These are phyloP conservation scores for Epichloe brachyelytri DNA, from an alignment of 2,329 filamentous ascomycete species.

Conservation along the genomic window DNA sequence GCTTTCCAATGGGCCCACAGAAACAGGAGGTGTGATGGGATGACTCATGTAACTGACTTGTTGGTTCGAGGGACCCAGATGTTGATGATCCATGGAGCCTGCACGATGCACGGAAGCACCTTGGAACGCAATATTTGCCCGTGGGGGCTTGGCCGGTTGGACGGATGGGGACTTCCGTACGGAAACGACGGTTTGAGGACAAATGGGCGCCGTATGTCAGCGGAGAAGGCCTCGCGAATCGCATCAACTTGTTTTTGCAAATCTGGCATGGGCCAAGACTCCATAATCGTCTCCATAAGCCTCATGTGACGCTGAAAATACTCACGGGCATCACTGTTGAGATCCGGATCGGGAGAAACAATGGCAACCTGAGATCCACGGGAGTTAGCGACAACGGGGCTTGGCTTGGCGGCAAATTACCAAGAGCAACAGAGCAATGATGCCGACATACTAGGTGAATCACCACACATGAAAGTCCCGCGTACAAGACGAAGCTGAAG, in stretches of 20 bases:
- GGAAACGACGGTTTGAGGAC: conserved; percentile 80
- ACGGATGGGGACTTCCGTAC: conserved; percentile 63
- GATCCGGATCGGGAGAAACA: conserved; percentile 80
- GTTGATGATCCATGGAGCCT: conserved; percentile 40
- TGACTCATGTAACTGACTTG: conserved; percentile 54
- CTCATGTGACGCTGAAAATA: conserved; percentile 93
- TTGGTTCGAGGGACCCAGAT: conserved; percentile 33
- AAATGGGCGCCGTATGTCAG: conserved; percentile 72
- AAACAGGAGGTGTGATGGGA: conserved; percentile 71
- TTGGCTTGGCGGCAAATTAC: conserved; percentile 1
- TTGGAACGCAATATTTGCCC: conserved; percentile 33
- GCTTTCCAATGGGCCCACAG: conserved; percentile 56
- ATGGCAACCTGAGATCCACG: conserved; percentile 57
- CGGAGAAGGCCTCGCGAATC: conserved; percentile 81
- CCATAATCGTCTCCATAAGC: conserved; percentile 73
- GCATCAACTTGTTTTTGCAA: conserved; percentile 84
- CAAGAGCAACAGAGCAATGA: not conserved
- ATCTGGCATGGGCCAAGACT: conserved; percentile 76
- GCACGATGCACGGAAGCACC: conserved; percentile 32
- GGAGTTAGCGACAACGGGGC: conserved; percentile 7
- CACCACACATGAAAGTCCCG: conserved; percentile 80
- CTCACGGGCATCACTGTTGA: conserved; percentile 72
- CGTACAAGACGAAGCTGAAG: conserved; percentile 92
- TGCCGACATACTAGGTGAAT: conserved; percentile 68
- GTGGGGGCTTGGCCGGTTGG: conserved; percentile 51